Base-by-base conservation (phyloP, 352 stramenopile genomes). In the Pythium folliculosum region DNA sequence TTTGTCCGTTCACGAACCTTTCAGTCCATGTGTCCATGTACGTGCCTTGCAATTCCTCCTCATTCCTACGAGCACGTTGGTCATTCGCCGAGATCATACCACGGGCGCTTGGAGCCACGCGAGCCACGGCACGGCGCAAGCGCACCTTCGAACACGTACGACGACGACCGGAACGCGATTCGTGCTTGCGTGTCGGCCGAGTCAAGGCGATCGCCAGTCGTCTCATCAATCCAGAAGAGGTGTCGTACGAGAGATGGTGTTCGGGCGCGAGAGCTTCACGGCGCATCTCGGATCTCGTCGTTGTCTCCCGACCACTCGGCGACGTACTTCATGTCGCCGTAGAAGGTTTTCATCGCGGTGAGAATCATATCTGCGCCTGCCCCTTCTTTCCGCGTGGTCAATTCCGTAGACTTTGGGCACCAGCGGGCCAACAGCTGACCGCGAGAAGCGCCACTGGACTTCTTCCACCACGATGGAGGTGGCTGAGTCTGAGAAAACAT, bases 121-220 rank as follows among this genome's bases (percentile, higher is more conserved):
- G 47, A 71, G 58, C 52, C 49, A 65, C 13, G 45, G 45, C 49
- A 65, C 13, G 45, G 45, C 14, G 45, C 21, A 51, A 64, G 60
- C 0, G 49, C 49, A 56, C 49, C 49, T 25, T 61, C 21, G 19
- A 71, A 13, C 19, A 17, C 50, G 49, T 65, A 60, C 30, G 25
- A 22, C 22, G 64, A 27, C 22, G 56, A 71, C n/a, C 40, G 47
- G 48, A 71, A 65, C 32, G 27, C 27, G 9, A 71, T 40, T 10
- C 35, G 35, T 5, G 35, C 35, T 40, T 10, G 35, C 10, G 35
- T 40, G 12, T 40, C 35, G 35, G 10, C 35, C 35, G 35, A 40
- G 35, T 40, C 35, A 14, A 40, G 35, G 1, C 35, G 8, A 10
- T 40, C 35, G 12, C 35, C 35, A 10, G 35, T 40, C 35, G 35